Conservation (phyloP, 2,329 filamentous ascomycete species). For the Tricladium varicosporioides region DNA sequence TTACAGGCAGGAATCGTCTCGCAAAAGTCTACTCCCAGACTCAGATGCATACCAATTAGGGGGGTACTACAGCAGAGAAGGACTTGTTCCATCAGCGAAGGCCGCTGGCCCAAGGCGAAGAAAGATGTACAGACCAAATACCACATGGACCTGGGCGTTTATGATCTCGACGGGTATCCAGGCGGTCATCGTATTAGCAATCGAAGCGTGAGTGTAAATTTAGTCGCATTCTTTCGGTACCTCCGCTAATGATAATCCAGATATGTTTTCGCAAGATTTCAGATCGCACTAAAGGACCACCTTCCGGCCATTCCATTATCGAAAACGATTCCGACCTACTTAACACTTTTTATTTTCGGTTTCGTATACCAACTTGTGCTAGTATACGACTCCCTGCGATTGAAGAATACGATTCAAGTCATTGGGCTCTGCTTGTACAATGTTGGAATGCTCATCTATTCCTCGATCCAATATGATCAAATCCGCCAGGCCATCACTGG, state of each 20-base stretch:
- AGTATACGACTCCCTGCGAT: constrained; percentile 86
- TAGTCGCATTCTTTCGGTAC: neutral
- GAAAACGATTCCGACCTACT: constrained; percentile 85
- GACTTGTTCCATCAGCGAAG: constrained; percentile 24
- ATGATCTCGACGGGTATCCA: constrained; percentile 72
- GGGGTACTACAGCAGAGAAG: constrained; percentile 34
- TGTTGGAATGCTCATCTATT: constrained; percentile 86
- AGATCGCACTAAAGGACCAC: constrained; percentile 54
- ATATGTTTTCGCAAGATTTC: constrained; percentile 92
- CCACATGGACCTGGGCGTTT: constrained; percentile 87
- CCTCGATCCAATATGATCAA: constrained; percentile 88
- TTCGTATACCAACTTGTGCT: constrained; percentile 90
- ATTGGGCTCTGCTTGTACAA: constrained; percentile 95
- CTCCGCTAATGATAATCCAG: constrained; percentile 14
- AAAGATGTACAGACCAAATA: constrained; percentile 71
- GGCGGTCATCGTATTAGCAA: constrained; percentile 73
- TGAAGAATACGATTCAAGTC: constrained; percentile 98
- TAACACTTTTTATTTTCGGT: constrained; percentile 95
- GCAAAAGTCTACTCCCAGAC: constrained; percentile 45
- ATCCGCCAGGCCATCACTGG: constrained; percentile 69
- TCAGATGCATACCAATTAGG: constrained; percentile 36
- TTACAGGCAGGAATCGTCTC: constrained; percentile 41
- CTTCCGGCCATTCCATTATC: constrained; percentile 53
- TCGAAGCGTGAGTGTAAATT: constrained; percentile 70
- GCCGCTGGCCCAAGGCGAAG: constrained; percentile 31